A percentile compares a stretch with the other conserved stretches of the same genome.
Conservation (phyloP, 2,329 filamentous ascomycete species). For the Aspergillus pseudoglaucus region DNA sequence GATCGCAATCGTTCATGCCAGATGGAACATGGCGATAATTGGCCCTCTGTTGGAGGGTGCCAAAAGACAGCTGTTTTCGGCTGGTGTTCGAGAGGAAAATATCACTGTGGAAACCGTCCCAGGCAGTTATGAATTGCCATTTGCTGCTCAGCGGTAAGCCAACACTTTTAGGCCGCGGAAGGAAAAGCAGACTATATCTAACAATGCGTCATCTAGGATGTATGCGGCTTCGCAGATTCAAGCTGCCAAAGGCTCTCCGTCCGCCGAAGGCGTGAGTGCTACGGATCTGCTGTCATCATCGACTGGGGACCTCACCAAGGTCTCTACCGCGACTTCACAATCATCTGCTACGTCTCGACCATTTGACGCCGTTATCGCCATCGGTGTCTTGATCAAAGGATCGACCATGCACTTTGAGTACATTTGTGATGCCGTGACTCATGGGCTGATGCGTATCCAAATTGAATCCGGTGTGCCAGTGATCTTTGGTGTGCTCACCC, state of each 20-base stretch:
- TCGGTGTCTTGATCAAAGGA: constrained; percentile 96
- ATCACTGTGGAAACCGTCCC: constrained; percentile 87
- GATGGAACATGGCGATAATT: constrained; percentile 90
- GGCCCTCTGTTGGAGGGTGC: constrained; percentile 74
- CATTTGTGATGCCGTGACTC: constrained; percentile 83
- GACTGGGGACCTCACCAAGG: constrained; percentile 59
- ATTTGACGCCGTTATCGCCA: constrained; percentile 91
- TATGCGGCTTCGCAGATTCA: constrained; percentile 84
- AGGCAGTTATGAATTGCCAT: constrained; percentile 89
- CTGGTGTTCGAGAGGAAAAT: constrained; percentile 80
- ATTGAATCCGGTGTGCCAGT: constrained; percentile 84
- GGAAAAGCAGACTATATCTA: background rate
- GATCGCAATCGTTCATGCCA: constrained; percentile 89
- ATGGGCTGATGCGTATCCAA: constrained; percentile 91
- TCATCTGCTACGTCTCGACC: constrained; percentile 43
- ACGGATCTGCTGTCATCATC: constrained; percentile 56
- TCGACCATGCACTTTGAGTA: constrained; percentile 99
- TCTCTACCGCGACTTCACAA: constrained; percentile 29
- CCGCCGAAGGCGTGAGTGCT: constrained; percentile 35
- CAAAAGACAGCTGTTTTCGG: constrained; percentile 66
- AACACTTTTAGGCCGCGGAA: background rate
- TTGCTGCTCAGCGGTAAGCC: constrained; percentile 73
- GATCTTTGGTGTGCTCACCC: constrained; percentile 85
- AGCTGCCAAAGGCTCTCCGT: constrained; percentile 51
- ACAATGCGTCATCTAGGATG: constrained; percentile 48